These are phyloP conservation scores for Beta lomatogona DNA, from an alignment of 179 eudicot genomes.

Conservation along the genomic window DNA sequence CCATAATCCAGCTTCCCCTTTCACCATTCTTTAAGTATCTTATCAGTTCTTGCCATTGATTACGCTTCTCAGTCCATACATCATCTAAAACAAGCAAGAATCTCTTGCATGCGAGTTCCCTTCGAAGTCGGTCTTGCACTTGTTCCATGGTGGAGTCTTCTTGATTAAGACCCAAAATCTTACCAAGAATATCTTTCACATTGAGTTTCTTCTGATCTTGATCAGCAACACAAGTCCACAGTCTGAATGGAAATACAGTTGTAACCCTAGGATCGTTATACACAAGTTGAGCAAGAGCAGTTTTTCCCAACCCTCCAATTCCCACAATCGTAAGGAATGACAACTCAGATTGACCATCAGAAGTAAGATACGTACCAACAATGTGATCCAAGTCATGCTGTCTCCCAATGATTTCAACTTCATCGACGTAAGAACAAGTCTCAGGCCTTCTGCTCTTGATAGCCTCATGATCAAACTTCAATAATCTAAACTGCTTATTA, in stretches of 20 bases:
- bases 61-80: conserved; percentile 3
- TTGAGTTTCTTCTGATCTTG: background rate
- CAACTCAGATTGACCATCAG: background rate
- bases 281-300: background rate
- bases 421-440: background rate
- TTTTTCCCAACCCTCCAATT: background rate
- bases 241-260: background rate
- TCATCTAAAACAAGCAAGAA: conserved; percentile 24
- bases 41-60: background rate
- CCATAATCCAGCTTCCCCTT: background rate
- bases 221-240: background rate
- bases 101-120: background rate
- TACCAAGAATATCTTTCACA: background rate
- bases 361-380: background rate
- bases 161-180: too few species aligned
- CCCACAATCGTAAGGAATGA: background rate
- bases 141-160: too few species aligned
- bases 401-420: background rate
- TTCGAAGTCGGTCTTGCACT: background rate
- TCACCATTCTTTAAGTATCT: background rate
- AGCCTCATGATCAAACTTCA: background rate
- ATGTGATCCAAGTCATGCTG: background rate
- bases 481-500: background rate
- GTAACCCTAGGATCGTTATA: background rate
- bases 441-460: background rate